Evolutionary conservation across 495 filamentous ascomycete genomes (phyloP), one percentile per base, ranked within the genome.

Genomic region (Hamigera avellanea): DNA sequence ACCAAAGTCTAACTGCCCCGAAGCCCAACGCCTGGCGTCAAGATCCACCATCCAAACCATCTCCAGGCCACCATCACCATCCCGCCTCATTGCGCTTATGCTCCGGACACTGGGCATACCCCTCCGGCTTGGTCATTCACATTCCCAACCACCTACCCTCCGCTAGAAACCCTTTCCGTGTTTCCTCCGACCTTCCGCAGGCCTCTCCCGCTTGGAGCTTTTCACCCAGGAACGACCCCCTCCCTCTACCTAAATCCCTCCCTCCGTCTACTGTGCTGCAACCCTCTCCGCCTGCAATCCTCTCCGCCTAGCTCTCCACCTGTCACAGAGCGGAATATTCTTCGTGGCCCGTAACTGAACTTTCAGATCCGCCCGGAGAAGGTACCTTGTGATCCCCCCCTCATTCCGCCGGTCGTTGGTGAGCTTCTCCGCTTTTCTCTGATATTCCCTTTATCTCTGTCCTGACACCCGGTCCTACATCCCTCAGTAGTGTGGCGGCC

Each of bases 21-120:
- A n/a, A 49, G 35, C 29, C 39, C 14, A 15, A 16, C 28, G 25
- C 17, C 36, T 35, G 46, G 49, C 50, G 46, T 45, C 43, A 63
- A 61, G 54, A 54, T 52, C 51, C 46, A 53, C 45, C 49, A 53
- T 49, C 41, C 46, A 61, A 40, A 16, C 36, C 44, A 44, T 44
- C 48, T 32, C 35, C 38, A 49, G 41, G 41, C 36, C 39, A 26
- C 32, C 41, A 9, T 23, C 21, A 9, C 4, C 9, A 23, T 23
- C 21, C 21, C 21, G 21, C 21, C 21, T 23, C 21, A 9, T 9
- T 23, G 21, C 21, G 21, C 21, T 23, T 23, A 9, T 23, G 21
- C 21, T 23, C 21, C 21, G 9, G 21, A 23, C 21, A 23, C 21
- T 23, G 21, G 21, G 9, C 21, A 23, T 4, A 23, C 21, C 21